A percentile compares a stretch with the other conserved stretches of the same genome.
Evolutionary conservation across 2,329 filamentous ascomycete species (phyloP).

Genomic region (Penicillium sp.): DNA sequence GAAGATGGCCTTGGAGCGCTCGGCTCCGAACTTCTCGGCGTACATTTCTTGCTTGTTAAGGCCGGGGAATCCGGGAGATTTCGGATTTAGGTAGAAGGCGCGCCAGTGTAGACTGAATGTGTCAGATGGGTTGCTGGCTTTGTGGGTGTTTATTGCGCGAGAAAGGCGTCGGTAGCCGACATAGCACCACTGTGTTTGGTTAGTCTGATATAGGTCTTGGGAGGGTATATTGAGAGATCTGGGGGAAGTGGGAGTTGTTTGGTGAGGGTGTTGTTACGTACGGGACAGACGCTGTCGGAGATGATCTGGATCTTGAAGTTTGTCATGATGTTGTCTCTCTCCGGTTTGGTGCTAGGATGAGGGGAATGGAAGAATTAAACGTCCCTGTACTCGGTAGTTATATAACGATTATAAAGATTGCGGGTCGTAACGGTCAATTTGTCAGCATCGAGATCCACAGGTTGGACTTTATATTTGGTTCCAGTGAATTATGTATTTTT

Average conservation of each 20-base stretch:
- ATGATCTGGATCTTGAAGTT: conserved; percentile 75
- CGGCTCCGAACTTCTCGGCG: conserved; percentile 62
- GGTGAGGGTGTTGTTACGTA: too few species aligned
- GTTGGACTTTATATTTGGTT: too few species aligned
- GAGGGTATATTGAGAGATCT: background rate
- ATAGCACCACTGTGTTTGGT: conserved; percentile 63
- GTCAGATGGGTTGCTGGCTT: conserved; percentile 63
- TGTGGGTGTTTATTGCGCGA: conserved; percentile 67
- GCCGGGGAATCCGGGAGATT: conserved; percentile 52
- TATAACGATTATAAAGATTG: conserved; percentile 4
- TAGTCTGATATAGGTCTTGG: conserved; percentile 3
- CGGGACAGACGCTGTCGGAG: conserved; percentile 78
- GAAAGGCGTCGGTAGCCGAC: conserved; percentile 75
- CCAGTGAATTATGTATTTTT: background rate
- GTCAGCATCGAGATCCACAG: conserved; percentile 11
- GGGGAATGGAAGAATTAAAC: background rate
- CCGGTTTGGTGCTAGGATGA: conserved; percentile 19
- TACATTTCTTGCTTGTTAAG: conserved; percentile 59
- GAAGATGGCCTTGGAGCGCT: conserved; percentile 59
- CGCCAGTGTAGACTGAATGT: conserved; percentile 73
- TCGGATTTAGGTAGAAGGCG: conserved; percentile 77
- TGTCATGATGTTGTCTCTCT: conserved; percentile 55
- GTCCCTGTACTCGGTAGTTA: background rate
- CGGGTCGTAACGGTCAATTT: conserved; percentile 9
- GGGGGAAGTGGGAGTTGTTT: background rate